Base-by-base conservation (phyloP, 768 basidiomycete genomes). In the Leucosporidium scottii region DNA sequence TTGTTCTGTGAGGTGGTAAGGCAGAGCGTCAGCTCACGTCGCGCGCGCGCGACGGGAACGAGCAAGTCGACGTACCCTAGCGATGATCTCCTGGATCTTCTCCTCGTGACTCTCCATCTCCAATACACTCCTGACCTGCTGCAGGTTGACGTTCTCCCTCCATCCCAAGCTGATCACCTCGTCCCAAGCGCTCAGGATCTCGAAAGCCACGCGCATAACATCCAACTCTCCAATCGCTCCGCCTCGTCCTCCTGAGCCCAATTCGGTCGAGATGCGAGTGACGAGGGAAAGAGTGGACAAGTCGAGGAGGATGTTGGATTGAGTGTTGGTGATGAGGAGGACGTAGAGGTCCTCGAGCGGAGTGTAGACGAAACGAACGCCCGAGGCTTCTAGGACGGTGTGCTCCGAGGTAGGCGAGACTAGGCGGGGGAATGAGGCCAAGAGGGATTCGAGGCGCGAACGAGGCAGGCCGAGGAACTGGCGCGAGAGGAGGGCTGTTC, bases 301-400 rank as follows among this genome's bases (percentile, higher is more conserved):
- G 78, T 98, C 96, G 81, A 96, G 96, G 49, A 99, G 82, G 75
- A 98, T 98, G 76, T 99, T 99, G n/a, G 90, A 92, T 12, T 91
- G 90, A 79, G 96, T 97, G 81, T 97, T 98, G 63, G 94, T 98
- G 80, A 98, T 93, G 71, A 98, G 84, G 73, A 98, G 83, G 68
- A 98, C 94, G 80, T 97, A 98, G 30, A 98, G 85, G 79, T 99
- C 92, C 49, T 89, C 79, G 67, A 76, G 68, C 7, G 75, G 75
- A 30, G 68, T 65, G 64, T 74, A 76, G 53, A 76, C 74, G 68
- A 73, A 76, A 47, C 75, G 70, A 27, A 76, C 73, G 51, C 71
- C 67, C 1, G 69, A 68, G 12, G 68, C 64, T 34, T 75, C 74
- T 48, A 74, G 66, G 55, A 74, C 73, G 36, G 74, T 76, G 73